Evolutionary conservation across 805 yeast genomes (phyloP).

Genomic region (Wickerhamomyces canadensis): DNA sequence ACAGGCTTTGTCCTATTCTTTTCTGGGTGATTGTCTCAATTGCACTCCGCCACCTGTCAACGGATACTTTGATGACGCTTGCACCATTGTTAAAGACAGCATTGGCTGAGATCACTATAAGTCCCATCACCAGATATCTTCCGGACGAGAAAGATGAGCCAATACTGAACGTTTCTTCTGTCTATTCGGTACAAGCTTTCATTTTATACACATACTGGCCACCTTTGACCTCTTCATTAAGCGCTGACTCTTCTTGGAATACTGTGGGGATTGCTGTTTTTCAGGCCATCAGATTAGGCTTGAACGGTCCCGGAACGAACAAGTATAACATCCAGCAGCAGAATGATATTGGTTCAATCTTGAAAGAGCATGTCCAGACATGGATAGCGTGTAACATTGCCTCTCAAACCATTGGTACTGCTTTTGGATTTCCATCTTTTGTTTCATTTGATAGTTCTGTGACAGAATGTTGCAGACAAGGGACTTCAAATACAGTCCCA

Average conservation of each 20-base stretch:
- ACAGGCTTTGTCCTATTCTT: slow-evolving; percentile 75
- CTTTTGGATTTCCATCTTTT: slow-evolving; percentile 93
- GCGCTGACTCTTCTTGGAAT: slow-evolving; percentile 95
- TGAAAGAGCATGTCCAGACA: slow-evolving; percentile 78
- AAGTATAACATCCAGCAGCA: slow-evolving; percentile 40
- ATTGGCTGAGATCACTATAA: slow-evolving; percentile 80
- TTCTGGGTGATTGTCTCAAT: slow-evolving; percentile 93
- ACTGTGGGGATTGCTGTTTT: slow-evolving; percentile 90
- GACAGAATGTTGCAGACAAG: slow-evolving; percentile 45
- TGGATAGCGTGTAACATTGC: slow-evolving; percentile 94
- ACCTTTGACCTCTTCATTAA: slow-evolving; percentile 86
- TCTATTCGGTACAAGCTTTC: slow-evolving; percentile 91
- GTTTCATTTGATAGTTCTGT: slow-evolving; percentile 77
- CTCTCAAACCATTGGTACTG: slow-evolving; percentile 83
- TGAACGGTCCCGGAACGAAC: slow-evolving; percentile 67
- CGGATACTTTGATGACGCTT: slow-evolving; percentile 44
- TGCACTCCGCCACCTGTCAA: slow-evolving; percentile 61
- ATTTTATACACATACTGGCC: slow-evolving; percentile 92
- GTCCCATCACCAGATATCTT: slow-evolving; percentile 81
- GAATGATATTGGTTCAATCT: slow-evolving; percentile 25
- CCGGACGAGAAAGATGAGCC: slow-evolving; percentile 80
- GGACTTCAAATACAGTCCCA: slow-evolving; percentile 27
- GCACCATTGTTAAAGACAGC: slow-evolving; percentile 70
- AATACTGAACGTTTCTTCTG: slow-evolving; percentile 80
- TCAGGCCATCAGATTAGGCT: slow-evolving; percentile 88